Conservation (phyloP, 176 grass and related monocot genomes). For the Aegilops tauschii region DNA sequence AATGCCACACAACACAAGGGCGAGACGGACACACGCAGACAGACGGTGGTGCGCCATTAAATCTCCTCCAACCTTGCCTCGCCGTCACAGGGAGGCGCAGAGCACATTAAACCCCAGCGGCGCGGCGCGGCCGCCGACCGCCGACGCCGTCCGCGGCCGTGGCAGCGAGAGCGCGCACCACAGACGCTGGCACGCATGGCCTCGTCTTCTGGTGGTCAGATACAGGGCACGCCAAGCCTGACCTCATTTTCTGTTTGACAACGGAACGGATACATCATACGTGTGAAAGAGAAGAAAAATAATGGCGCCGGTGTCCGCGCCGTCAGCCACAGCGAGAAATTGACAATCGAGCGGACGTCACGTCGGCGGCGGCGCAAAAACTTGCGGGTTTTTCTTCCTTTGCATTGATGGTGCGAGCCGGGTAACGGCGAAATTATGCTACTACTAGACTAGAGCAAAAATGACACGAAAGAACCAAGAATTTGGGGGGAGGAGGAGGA, state of each 20-base stretch:
- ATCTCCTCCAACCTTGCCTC: not conserved
- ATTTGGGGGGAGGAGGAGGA: not conserved
- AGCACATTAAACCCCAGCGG: constrained; percentile 26
- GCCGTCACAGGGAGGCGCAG: constrained; percentile 43
- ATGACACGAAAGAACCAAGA: constrained; percentile 3
- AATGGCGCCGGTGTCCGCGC: not conserved
- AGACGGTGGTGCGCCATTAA: constrained; percentile 28
- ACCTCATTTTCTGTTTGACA: not conserved
- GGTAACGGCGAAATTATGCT: not conserved
- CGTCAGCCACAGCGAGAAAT: not conserved
- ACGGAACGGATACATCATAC: not conserved
- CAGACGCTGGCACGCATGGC: not conserved
- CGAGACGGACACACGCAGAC: not conserved
- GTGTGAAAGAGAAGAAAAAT: not conserved
- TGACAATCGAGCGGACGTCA: constrained; percentile 4
- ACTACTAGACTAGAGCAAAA: not conserved
- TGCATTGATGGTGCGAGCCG: constrained; percentile 17
- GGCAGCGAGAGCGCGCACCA: not conserved
- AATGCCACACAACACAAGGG: not conserved
- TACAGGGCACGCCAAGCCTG: not conserved
- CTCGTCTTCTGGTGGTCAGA: not conserved
- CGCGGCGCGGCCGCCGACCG: not conserved
- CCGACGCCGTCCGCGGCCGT: constrained; percentile 19
- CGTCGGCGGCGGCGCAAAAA: not conserved
- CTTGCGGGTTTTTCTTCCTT: not conserved